These are phyloP conservation scores for Bolboschoenoplectus hybrid DNA, from an alignment of 202 grass and related monocot genomes.

Conservation along the genomic window DNA sequence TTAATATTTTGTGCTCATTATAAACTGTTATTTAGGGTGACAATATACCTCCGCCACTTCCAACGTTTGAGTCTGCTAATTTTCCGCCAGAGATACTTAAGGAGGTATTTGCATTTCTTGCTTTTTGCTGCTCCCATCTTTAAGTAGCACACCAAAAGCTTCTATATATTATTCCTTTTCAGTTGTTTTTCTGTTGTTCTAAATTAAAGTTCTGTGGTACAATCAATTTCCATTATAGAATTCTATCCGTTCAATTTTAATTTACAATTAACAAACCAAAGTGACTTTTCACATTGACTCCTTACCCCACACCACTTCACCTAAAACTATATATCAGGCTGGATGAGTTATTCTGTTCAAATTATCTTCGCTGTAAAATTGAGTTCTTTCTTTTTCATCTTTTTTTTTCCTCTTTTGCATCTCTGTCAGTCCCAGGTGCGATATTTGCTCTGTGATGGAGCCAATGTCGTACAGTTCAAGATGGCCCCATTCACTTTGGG, in stretches of 20 bases:
- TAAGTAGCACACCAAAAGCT: background rate
- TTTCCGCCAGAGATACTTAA: conserved; percentile 75
- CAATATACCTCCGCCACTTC: conserved; percentile 69
- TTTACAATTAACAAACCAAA: background rate
- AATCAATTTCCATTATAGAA: background rate
- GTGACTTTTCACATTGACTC: background rate
- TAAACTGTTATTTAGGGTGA: conserved; percentile 55
- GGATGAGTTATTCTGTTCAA: conserved; percentile 4
- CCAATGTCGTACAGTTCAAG: conserved; percentile 93
- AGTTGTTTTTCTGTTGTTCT: background rate
- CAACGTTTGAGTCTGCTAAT: conserved; percentile 71
- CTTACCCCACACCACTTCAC: background rate
- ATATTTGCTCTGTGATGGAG: conserved; percentile 99
- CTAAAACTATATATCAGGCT: conserved; percentile 1
- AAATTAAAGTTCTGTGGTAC: background rate
- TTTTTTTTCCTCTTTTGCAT: conserved; percentile 58
- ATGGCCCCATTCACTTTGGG: conserved; percentile 38
- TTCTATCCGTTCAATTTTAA: background rate
- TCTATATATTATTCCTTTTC: background rate
- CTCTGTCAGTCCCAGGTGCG: conserved; percentile 90
- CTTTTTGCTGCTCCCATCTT: conserved; percentile 10
- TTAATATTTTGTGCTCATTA: conserved; percentile 8
- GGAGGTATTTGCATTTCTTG: conserved; percentile 65
- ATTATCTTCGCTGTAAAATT: conserved; percentile 31
- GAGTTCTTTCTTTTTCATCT: conserved; percentile 31